Conservation (phyloP, 805 yeast species). For the Spathaspora sp. region DNA sequence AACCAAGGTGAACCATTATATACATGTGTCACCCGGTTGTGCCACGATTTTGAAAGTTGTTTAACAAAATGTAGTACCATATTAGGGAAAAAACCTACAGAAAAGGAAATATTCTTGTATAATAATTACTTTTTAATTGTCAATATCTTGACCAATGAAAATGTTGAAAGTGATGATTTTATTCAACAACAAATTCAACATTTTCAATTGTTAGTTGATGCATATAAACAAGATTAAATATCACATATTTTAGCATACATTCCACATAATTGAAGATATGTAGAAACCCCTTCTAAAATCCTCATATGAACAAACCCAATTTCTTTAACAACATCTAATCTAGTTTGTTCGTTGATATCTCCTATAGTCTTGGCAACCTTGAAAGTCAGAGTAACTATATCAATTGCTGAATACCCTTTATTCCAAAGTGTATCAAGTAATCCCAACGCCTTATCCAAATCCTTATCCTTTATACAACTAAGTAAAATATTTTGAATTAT, state of each 20-base stretch:
- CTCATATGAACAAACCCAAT: conserved; percentile 92
- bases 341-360: conserved; percentile 60
- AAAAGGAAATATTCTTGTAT: conserved; percentile 67
- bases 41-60: conserved; percentile 76
- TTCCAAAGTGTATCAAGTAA: conserved; percentile 71
- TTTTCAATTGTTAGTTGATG: conserved; percentile 37
- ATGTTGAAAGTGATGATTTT: conserved; percentile 17
- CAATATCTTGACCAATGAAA: conserved; percentile 49
- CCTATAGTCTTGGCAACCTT: conserved; percentile 77
- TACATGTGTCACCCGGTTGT: conserved; percentile 61
- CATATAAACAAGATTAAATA: conserved; percentile 22
- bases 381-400: conserved; percentile 86
- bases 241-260: conserved; percentile 60
- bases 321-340: conserved; percentile 76
- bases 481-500: conserved; percentile 63
- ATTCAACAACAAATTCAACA: conserved; percentile 36
- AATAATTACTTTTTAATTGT: conserved; percentile 64
- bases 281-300: conserved; percentile 87
- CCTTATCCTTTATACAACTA: conserved; percentile 33
- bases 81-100: conserved; percentile 35
- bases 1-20: conserved; percentile 66
- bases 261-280: conserved; percentile 83
- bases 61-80: conserved; percentile 64
- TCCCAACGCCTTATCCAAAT: conserved; percentile 63
- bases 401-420: conserved; percentile 91